These are phyloP conservation scores for Tilletia walkeri DNA, from an alignment of 1,284 basidiomycete species.

Conservation along the genomic window DNA sequence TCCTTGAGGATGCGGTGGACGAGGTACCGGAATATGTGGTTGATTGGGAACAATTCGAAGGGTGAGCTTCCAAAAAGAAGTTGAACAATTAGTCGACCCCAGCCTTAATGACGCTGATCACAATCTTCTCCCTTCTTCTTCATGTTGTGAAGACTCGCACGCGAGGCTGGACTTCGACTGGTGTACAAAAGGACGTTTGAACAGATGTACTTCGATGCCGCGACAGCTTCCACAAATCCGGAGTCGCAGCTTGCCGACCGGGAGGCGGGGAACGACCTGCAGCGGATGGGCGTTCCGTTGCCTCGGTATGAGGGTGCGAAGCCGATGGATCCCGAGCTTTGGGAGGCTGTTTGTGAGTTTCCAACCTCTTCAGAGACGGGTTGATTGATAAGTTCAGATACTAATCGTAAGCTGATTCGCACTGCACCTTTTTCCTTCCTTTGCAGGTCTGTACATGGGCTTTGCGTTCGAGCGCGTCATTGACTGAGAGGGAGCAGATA, in stretches of 20 bases:
- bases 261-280: constrained; percentile 21
- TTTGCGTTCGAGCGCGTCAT: constrained; percentile 49
- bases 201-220: constrained; percentile 42
- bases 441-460: constrained; percentile 40
- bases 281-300: not conserved
- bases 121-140: too few species aligned
- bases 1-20: constrained; percentile 87
- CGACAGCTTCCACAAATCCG: constrained; percentile 16
- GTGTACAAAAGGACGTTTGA: constrained; percentile 79
- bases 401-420: too few species aligned
- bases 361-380: not conserved
- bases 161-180: constrained; percentile 73
- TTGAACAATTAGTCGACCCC: not conserved
- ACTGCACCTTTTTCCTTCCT: not conserved
- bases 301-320: constrained; percentile 18
- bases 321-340: constrained; percentile 43
- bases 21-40: constrained; percentile 92
- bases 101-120: constrained; percentile 3
- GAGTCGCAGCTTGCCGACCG: constrained; percentile 34
- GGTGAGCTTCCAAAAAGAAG: constrained; percentile 61
- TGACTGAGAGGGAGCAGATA: not conserved
- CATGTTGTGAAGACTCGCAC: constrained; percentile 67
- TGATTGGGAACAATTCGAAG: constrained; percentile 84
- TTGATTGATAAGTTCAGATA: too few species aligned
- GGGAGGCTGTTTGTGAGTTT: constrained; percentile 46